Conservation (phyloP, 768 basidiomycete genomes). For the Naganishia onofrii region DNA sequence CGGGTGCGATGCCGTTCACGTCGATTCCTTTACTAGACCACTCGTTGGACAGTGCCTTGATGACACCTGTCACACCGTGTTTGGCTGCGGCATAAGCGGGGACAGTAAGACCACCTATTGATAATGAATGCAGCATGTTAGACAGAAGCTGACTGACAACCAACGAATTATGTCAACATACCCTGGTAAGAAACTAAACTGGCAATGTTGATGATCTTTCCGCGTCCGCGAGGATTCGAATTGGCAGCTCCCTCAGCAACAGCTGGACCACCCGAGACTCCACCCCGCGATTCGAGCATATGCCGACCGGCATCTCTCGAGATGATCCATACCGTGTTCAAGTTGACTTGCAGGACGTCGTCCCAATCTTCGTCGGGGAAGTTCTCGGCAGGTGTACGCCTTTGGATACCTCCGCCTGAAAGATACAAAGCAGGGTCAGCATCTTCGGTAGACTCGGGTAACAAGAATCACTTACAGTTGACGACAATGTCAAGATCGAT, state of each 20-base stretch:
- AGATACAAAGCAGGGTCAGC: neutral
- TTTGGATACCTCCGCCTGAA: slow-evolving; percentile 45
- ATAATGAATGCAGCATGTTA: slow-evolving; percentile 59
- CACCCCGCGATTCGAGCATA: slow-evolving; percentile 66
- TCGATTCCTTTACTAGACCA: slow-evolving; percentile 85
- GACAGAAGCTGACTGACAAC: neutral
- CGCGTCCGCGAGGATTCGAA: slow-evolving; percentile 54
- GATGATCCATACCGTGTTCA: slow-evolving; percentile 81
- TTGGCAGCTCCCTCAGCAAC: slow-evolving; percentile 43
- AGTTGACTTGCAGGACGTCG: slow-evolving; percentile 77
- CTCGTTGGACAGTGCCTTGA: slow-evolving; percentile 84
- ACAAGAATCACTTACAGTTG: slow-evolving; percentile 60
- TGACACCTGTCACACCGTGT: slow-evolving; percentile 66
- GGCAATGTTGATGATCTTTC: slow-evolving; percentile 71
- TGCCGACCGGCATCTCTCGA: slow-evolving; percentile 82
- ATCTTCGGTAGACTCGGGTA: slow-evolving; percentile 32
- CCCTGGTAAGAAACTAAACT: slow-evolving; percentile 54
- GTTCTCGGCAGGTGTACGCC: slow-evolving; percentile 58
- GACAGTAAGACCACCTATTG: slow-evolving; percentile 62
- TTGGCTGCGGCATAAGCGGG: slow-evolving; percentile 92
- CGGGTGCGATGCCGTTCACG: slow-evolving; percentile 83
- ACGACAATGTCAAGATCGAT: slow-evolving; percentile 64
- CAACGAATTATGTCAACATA: slow-evolving; percentile 20
- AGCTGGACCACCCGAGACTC: slow-evolving; percentile 49
- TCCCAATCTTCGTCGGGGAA: slow-evolving; percentile 71